These are phyloP conservation scores for Boletus calvinii DNA, from an alignment of 1,284 basidiomycete genomes.

Conservation along the genomic window DNA sequence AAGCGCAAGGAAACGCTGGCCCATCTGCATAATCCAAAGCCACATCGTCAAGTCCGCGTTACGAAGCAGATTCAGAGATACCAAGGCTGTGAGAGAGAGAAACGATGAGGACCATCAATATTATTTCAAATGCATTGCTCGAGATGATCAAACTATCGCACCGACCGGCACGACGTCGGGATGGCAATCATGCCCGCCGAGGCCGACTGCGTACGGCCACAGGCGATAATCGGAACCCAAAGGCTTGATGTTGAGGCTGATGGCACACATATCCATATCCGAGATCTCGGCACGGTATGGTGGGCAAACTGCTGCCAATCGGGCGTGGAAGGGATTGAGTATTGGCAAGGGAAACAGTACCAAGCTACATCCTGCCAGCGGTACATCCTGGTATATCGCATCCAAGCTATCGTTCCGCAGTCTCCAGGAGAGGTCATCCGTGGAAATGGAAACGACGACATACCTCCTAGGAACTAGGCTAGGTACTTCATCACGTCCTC, in stretches of 20 bases:
- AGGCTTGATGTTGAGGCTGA: background rate
- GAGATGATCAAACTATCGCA: background rate
- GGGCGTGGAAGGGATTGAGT: no score
- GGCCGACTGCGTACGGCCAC: background rate
- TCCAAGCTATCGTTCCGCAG: background rate
- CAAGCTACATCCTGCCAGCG: background rate
- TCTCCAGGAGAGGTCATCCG: background rate
- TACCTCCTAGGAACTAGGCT: background rate
- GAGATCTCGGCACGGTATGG: background rate
- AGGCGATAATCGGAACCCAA: background rate
- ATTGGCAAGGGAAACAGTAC: background rate
- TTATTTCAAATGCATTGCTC: background rate
- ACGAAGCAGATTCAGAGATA: no score
- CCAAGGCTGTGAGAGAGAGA: background rate
- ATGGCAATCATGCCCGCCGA: no score
- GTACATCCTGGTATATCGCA: background rate
- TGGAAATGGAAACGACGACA: conserved; percentile 1
- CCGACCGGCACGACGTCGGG: background rate
- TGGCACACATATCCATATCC: background rate
- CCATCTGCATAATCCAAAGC: background rate
- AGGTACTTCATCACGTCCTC: background rate
- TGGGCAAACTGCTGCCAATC: no score
- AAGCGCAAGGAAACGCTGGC: background rate
- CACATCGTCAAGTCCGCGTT: background rate
- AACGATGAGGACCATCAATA: background rate